These are phyloP conservation scores for Paecilomyces sp. DNA, from an alignment of 2,329 filamentous ascomycete species.

Conservation along the genomic window DNA sequence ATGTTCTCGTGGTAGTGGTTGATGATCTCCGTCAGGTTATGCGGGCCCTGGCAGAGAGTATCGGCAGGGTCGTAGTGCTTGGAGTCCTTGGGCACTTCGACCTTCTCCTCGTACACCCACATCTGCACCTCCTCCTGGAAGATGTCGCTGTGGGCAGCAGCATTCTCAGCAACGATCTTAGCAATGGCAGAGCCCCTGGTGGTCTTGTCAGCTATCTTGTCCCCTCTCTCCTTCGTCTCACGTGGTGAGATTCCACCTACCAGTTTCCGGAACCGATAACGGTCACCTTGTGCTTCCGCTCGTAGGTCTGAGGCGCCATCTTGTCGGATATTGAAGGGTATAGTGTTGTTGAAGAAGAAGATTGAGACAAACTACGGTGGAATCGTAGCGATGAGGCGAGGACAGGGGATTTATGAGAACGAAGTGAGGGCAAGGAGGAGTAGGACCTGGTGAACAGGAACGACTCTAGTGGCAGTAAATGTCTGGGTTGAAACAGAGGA, in stretches of 20 bases:
- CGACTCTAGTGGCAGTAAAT: too few relatives aligned
- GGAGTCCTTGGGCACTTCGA: slow-evolving; percentile 64
- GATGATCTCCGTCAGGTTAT: slow-evolving; percentile 87
- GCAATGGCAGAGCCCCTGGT: slow-evolving; percentile 88
- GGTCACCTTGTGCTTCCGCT: slow-evolving; percentile 45
- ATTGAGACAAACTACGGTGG: slow-evolving; percentile 15
- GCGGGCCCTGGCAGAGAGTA: slow-evolving; percentile 65
- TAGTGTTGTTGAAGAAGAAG: not conserved
- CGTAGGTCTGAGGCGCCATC: slow-evolving; percentile 24
- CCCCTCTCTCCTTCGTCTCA: not conserved
- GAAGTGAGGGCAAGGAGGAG: not conserved
- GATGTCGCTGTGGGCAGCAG: slow-evolving; percentile 64
- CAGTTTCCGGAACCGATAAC: slow-evolving; percentile 96
- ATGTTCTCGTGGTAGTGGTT: slow-evolving; percentile 92
- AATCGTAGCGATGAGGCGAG: not conserved
- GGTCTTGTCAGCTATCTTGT: not conserved
- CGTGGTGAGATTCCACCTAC: slow-evolving; percentile 40
- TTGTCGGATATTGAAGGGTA: slow-evolving; percentile 11
- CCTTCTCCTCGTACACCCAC: slow-evolving; percentile 97
- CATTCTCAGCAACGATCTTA: slow-evolving; percentile 94
- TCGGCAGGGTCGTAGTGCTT: slow-evolving; percentile 68
- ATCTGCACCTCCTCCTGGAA: slow-evolving; percentile 91
- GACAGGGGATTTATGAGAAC: not conserved
- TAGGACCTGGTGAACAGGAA: not conserved
- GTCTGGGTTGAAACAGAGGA: not conserved